Evolutionary conservation across 1,284 basidiomycete genomes (phyloP).

Genomic region (Trichosporon inkin): DNA sequence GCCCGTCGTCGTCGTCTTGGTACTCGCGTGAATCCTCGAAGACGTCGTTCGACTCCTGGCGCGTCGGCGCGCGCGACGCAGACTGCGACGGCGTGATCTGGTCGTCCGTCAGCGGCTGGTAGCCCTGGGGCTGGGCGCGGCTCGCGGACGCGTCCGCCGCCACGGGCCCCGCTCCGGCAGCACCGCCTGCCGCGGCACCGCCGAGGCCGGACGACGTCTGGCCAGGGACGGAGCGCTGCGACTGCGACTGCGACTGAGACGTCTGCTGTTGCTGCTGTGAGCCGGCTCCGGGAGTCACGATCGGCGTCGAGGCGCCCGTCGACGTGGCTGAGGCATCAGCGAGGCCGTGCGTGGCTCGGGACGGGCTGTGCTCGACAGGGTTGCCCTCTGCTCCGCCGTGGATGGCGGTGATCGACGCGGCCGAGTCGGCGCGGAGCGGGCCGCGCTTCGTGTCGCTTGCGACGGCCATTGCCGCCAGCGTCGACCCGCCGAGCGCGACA

Average conservation of each 20-base stretch:
- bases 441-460: slow-evolving; percentile 21
- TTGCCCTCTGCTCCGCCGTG: slow-evolving; percentile 39
- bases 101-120: background rate
- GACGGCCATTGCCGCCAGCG: background rate
- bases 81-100: background rate
- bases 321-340: slow-evolving; percentile 5
- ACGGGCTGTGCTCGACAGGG: background rate
- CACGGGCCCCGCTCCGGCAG: background rate
- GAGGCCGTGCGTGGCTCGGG: slow-evolving; percentile 13
- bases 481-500: background rate
- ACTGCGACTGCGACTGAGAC: no score
- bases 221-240: background rate
- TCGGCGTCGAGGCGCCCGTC: background rate
- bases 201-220: background rate
- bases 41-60: slow-evolving; percentile 4
- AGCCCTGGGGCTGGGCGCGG: background rate
- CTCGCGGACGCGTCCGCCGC: background rate
- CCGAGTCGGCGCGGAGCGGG: slow-evolving; percentile 34
- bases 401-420: slow-evolving; percentile 44
- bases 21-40: background rate
- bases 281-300: slow-evolving; percentile 3
- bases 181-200: background rate
- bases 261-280: background rate
- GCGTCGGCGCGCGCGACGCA: background rate
- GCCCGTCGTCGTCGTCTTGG: background rate